Evolutionary conservation across 768 basidiomycete genomes (phyloP), one percentile per base, ranked within the genome.

Genomic region (Clathrus columnatus): DNA sequence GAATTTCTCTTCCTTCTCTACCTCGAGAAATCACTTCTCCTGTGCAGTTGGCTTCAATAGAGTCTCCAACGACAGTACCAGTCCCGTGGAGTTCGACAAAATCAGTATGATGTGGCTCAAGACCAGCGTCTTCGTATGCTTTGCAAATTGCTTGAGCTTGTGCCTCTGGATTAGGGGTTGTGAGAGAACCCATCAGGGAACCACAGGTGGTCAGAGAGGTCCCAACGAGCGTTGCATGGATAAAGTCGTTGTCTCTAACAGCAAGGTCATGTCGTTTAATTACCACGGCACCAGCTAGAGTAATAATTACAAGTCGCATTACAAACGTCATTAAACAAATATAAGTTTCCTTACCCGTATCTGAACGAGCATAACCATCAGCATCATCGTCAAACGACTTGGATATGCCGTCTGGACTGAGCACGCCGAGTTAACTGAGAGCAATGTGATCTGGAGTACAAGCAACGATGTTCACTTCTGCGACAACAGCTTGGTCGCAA

Each of bases 391-490:
- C 74, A 59, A 77, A 75, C 0, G 74, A 72, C 54, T 72, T 76
- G 62, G 67, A 75, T 56, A 67, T 70, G 21, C 74, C 72, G 59
- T 69, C 72, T 11, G 68, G 66, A 5, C 74, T 67, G 36, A 78
- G 62, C 24, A 76, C 57, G 1, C 63, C 65, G 1, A 65, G 66
- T 59, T 72, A 70, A 51, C 65, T 68, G 59, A 75, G 76, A 6
- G 46, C 52, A 16, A 70, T 55, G 63, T 64, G 72, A 46, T 75
- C 70, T n/a, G n/a, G n/a, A n/a, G n/a, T n/a, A n/a, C n/a, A n/a
- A n/a, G n/a, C n/a, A n/a, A n/a, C n/a, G 54, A 82, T 63, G 61
- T 87, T 87, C 26, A 87, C 82, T n/a, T 85, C 85, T 21, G 84
- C 86, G 17, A 83, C 87, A 26, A 89, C 67, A 0, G 84, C 84